A percentile compares a stretch with the other conserved stretches of the same genome.
Evolutionary conservation across 495 filamentous ascomycete genomes (phyloP).

Genomic region (Neurospora sp.): DNA sequence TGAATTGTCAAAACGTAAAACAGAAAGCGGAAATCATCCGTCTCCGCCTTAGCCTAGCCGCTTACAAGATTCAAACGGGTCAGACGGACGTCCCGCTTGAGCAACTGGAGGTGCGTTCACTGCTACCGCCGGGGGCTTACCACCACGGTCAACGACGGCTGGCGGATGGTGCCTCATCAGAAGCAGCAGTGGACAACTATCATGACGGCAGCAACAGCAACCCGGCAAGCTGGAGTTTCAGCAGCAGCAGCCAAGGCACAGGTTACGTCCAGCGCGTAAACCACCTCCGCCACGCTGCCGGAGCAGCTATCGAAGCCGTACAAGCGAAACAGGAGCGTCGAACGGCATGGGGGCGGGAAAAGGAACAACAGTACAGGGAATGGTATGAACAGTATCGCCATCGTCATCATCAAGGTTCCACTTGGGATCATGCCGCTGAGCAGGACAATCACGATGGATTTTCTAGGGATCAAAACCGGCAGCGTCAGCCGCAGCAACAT

Average conservation of each 20-base stretch:
- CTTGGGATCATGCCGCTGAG: not conserved
- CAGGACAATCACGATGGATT: not conserved
- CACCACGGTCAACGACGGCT: not conserved
- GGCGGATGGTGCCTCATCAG: not conserved
- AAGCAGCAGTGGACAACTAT: not conserved
- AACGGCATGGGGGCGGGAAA: not conserved
- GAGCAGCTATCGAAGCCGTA: not conserved
- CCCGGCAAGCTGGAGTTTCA: not conserved
- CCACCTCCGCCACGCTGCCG: not conserved
- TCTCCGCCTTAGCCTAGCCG: slow-evolving; percentile 39
- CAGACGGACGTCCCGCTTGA: slow-evolving; percentile 41
- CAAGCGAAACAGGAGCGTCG: not conserved
- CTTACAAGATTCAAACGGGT: slow-evolving; percentile 43
- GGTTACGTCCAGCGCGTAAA: not conserved
- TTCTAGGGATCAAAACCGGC: not conserved
- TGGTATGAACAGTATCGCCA: not conserved
- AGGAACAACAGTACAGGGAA: not conserved
- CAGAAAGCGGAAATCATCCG: slow-evolving; percentile 42
- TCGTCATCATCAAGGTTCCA: not conserved
- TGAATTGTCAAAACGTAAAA: not conserved
- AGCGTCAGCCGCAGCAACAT: not conserved
- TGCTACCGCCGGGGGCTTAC: slow-evolving; percentile 3
- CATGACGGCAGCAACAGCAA: not conserved
- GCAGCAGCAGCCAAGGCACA: not conserved
- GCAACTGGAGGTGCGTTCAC: slow-evolving; percentile 21